These are phyloP conservation scores for Metarhizium robertsii DNA, from an alignment of 2,329 filamentous ascomycete genomes.

Conservation along the genomic window DNA sequence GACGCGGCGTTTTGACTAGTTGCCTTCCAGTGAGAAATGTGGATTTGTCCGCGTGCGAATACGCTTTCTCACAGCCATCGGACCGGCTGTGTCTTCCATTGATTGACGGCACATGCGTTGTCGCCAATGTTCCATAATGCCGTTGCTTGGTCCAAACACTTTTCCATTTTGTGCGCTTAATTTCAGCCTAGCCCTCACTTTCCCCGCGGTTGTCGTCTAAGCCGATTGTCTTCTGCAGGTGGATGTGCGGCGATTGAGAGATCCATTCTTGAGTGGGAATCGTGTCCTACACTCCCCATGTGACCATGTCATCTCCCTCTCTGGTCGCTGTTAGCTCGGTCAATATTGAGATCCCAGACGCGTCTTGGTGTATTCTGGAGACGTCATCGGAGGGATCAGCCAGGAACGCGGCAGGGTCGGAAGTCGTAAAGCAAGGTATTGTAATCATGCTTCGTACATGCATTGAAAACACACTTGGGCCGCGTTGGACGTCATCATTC, in stretches of 20 bases:
- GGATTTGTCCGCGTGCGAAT: slow-evolving; percentile 1
- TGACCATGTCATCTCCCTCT: not conserved
- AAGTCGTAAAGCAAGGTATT: not conserved
- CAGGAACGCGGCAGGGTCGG: slow-evolving; percentile 1
- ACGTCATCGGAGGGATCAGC: not conserved
- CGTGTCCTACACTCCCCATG: not conserved
- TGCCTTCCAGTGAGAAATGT: not conserved
- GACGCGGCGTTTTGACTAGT: not conserved
- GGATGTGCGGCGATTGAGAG: not conserved
- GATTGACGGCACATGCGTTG: too few relatives aligned
- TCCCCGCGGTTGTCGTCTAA: not conserved
- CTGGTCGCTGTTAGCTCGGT: not conserved
- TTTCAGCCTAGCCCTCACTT: not conserved
- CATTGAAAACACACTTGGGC: not conserved
- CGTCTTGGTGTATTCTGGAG: not conserved
- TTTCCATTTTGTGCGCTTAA: not conserved
- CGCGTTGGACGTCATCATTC: not conserved
- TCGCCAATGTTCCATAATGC: not conserved
- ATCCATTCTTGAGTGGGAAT: not conserved
- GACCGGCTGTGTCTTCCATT: not conserved
- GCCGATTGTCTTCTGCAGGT: not conserved
- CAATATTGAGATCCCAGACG: not conserved
- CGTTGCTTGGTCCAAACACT: not conserved
- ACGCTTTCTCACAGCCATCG: not conserved
- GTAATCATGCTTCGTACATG: not conserved